Evolutionary conservation across 257 asterid genomes (phyloP), one percentile per base, ranked within the genome.

Genomic region (Jacaranda copaia): DNA sequence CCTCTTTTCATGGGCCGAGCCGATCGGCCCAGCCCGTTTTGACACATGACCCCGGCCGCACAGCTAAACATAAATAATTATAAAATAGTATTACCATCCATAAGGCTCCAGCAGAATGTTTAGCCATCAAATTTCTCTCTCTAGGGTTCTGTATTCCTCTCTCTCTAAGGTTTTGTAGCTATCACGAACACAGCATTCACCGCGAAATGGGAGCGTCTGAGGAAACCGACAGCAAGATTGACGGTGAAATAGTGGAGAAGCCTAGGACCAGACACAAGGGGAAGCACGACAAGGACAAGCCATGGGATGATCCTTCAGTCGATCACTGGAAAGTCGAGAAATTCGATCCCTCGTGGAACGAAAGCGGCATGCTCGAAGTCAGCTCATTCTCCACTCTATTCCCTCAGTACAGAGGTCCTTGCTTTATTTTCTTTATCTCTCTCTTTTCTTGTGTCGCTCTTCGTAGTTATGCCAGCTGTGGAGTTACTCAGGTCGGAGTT

Each of bases 301-400:
- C 94, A 25, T 89, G 94, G 94, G 96, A 90, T 62, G 91, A 89
- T 48, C 88, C 85, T 4, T 84, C 82, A 75, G 87, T 91, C 36
- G 96, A 91, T 36, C 94, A 89, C 62, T 90, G 96, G 96, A 90
- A 85, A 85, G 68, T 88, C 43, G 93, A 90, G 13, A 86, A 83
- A 70, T 90, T 90, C 72, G 96, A 90, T n/a, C 89, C 96, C 38
- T 85, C 90, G 0, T 87, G 96, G 96, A 90, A 90, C 38, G 87
- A 81, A 4, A 39, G 75, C 16, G 96, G 93, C 32, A 76, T 90
- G 92, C 90, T 88, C 42, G 96, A 85, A 76, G 89, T 80, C 74
- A 87, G 87, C 81, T 73, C 90, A 2, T 89, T 89, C 73, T 86
- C 92, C 48, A 89, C 92, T 18, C 91, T 86, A 8, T 89, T 89